Percentiles rank a stretch among this genome's conserved stretches.
Conservation (phyloP, 2,329 filamentous ascomycete genomes). For the Apiospora malaysiana region DNA sequence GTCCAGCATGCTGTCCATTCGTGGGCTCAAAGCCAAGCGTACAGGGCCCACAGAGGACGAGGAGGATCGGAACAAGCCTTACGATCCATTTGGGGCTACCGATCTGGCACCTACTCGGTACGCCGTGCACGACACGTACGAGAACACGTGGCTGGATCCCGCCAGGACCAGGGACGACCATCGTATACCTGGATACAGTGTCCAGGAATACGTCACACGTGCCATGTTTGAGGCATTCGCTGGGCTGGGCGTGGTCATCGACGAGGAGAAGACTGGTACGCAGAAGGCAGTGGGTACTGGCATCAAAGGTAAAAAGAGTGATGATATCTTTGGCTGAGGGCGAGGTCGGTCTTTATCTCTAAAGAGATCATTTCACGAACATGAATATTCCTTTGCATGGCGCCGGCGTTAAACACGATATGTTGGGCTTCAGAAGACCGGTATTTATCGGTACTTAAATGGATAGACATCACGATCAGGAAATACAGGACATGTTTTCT, state of each 20-base stretch:
- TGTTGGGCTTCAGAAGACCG: neutral
- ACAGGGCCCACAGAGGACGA: slow-evolving; percentile 53
- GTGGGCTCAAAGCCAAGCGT: slow-evolving; percentile 74
- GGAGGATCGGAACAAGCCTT: slow-evolving; percentile 72
- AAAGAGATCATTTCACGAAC: neutral
- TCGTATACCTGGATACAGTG: slow-evolving; percentile 81
- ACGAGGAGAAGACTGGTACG: slow-evolving; percentile 68
- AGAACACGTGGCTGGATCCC: slow-evolving; percentile 74
- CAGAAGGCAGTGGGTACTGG: slow-evolving; percentile 41
- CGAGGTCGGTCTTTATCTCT: neutral
- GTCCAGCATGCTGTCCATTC: slow-evolving; percentile 64
- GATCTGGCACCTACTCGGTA: slow-evolving; percentile 71
- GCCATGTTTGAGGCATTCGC: slow-evolving; percentile 89
- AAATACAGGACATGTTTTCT: neutral
- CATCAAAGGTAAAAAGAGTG: slow-evolving; percentile 52
- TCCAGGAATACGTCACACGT: slow-evolving; percentile 80
- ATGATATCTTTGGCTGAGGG: slow-evolving; percentile 48
- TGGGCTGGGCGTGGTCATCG: slow-evolving; percentile 85
- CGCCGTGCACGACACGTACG: slow-evolving; percentile 71
- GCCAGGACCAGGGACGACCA: slow-evolving; percentile 70
- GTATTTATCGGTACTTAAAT: neutral
- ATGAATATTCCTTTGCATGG: neutral
- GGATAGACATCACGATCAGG: neutral
- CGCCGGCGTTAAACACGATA: slow-evolving; percentile 5
- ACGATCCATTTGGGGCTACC: slow-evolving; percentile 87